These are phyloP conservation scores for Colletotrichum viniferum DNA, from an alignment of 2,329 filamentous ascomycete species.

Conservation along the genomic window DNA sequence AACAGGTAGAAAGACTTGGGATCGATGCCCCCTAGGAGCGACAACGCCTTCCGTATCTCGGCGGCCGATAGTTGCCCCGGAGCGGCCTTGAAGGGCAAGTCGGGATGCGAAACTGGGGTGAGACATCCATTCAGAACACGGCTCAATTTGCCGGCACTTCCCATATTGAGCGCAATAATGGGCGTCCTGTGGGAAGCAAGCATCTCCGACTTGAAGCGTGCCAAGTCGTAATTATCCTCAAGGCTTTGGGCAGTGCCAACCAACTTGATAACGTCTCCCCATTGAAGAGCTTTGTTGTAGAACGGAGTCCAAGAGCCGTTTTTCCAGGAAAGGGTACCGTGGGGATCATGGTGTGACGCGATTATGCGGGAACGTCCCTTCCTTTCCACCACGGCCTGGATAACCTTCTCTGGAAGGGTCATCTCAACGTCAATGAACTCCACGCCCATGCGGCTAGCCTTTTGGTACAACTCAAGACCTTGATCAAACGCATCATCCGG, in stretches of 20 bases:
- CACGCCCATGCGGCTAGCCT: slow-evolving; percentile 81
- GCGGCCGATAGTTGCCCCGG: slow-evolving; percentile 90
- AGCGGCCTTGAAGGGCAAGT: slow-evolving; percentile 89
- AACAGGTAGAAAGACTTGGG: slow-evolving; percentile 84
- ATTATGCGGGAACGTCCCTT: slow-evolving; percentile 84
- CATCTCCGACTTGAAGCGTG: slow-evolving; percentile 81
- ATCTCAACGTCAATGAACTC: slow-evolving; percentile 96
- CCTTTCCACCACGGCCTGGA: slow-evolving; percentile 68
- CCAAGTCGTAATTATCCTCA: slow-evolving; percentile 86
- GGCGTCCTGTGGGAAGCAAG: slow-evolving; percentile 76
- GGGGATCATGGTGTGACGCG: slow-evolving; percentile 92
- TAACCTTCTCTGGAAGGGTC: slow-evolving; percentile 77
- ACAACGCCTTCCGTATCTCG: slow-evolving; percentile 81
- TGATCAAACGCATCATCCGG: slow-evolving; percentile 76
- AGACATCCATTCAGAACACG: slow-evolving; percentile 91
- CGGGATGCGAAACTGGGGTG: slow-evolving; percentile 90
- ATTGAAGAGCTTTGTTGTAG: slow-evolving; percentile 89
- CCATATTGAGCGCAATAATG: slow-evolving; percentile 97
- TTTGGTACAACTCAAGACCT: slow-evolving; percentile 75
- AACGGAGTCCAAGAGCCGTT: slow-evolving; percentile 91
- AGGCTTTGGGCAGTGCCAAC: slow-evolving; percentile 78
- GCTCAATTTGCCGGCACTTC: slow-evolving; percentile 82
- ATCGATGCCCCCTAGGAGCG: slow-evolving; percentile 79
- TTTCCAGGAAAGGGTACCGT: slow-evolving; percentile 80
- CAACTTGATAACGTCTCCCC: slow-evolving; percentile 93